Base-by-base conservation (phyloP, 345 rosid genomes). In the Gossypium sturtianum region DNA sequence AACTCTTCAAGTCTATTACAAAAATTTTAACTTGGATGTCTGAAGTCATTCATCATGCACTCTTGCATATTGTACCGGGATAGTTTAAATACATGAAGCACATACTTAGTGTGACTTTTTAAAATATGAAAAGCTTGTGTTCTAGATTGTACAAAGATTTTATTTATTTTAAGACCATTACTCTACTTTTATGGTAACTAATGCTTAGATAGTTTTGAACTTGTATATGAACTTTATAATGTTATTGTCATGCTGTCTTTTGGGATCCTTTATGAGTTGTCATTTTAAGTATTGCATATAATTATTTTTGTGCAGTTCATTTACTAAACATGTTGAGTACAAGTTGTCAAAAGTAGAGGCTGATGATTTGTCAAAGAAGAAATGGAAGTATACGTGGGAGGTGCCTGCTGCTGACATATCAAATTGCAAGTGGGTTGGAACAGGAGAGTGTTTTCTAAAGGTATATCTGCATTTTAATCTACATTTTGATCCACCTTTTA, bases 391-490 rank as follows among this genome's bases (percentile, higher is more conserved):
- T 82, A 82, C 74, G 58, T 94, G 97, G 97, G 92, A 90, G 67
- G 71, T 87, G 71, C 89, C 92, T 79, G 87, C 94, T 75, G 57
- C 77, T 74, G 90, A 79, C 74, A 84, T 81, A 84, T 79, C 89
- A 66, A 87, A 88, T 80, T 89, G 91, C 88, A 94, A 66, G 81
- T 91, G 94, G 94, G 57, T 73, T 66, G 98, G 94, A 76, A 89
- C 94, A 2, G 86, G 89, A 58, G 84, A 83, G 73, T 82, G 84
- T 82, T 87, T 87, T 74, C 70, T 87, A 43, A 83, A 86, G 91
- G 97, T 91, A 82, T 53, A 77, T 74, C 61, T 74, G 78, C 70
- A 48, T 73, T 12, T 47, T 56, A 65, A 22, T 73, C 44, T 72
- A 65, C 20, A 58, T 23, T 66, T 49, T 5, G 19, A 16, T 59